phyloP scores from a whole-genome alignment of 2,329 filamentous ascomycete genomes.

The Huntiella omanensis region DNA sequence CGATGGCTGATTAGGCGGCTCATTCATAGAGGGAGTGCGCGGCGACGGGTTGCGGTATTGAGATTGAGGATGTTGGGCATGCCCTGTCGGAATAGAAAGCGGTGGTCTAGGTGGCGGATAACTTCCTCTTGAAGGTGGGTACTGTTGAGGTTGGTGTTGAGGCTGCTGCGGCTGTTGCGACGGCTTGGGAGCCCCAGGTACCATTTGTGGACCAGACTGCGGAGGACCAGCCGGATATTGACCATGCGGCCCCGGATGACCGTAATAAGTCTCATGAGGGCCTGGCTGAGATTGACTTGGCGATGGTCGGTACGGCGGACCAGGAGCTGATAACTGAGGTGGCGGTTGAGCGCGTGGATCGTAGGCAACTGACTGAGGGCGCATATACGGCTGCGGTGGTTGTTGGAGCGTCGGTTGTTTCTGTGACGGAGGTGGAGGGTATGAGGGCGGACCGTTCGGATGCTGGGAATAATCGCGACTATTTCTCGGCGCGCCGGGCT shows the following conservation, averaged over 20 bases:
- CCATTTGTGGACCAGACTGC: conserved; percentile 14
- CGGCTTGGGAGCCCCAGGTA: conserved; percentile 12
- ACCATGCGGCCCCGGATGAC: neutral
- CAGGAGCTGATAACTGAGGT: neutral
- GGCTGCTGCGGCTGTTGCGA: conserved; percentile 16
- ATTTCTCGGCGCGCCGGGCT: conserved; percentile 24
- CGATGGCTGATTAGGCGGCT: conserved; percentile 8
- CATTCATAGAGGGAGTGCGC: neutral
- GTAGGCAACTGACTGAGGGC: neutral
- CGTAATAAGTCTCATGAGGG: neutral
- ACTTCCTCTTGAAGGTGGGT: conserved; percentile 24
- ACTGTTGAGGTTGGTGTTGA: conserved; percentile 25
- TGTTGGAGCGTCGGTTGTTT: conserved; percentile 2
- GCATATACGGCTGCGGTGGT: conserved; percentile 7
- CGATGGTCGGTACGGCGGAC: neutral
- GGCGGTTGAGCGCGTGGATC: conserved; percentile 1
- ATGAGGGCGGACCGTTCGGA: conserved; percentile 6
- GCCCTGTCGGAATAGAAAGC: conserved; percentile 24
- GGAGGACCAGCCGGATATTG: conserved; percentile 11
- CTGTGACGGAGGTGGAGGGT: conserved; percentile 14
- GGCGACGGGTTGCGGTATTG: conserved; percentile 7
- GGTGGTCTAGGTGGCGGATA: conserved; percentile 28
- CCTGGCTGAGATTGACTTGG: neutral
- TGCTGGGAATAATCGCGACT: conserved; percentile 25
- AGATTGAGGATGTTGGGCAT: conserved; percentile 13